Evolutionary conservation across 2,329 filamentous ascomycete species (phyloP), one percentile per base, ranked within the genome.

Genomic region (Juglanconis juglandina): DNA sequence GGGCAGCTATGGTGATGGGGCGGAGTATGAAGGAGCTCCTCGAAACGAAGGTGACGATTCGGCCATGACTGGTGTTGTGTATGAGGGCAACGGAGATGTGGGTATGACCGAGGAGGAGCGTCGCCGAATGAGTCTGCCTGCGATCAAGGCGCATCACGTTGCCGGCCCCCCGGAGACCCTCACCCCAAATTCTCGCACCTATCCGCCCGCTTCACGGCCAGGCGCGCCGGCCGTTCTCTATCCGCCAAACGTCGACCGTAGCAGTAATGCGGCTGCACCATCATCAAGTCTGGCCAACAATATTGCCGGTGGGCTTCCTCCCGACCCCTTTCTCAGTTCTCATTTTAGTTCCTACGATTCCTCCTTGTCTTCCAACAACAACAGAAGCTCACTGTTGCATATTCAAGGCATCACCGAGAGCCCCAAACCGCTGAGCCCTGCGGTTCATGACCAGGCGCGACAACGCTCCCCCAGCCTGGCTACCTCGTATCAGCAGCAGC

Each of bases 341-440:
- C 24, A 33, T 46, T 34, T 54, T 9, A 33, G 17, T 44, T 34
- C 50, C 41, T 24, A 30, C 10, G 30, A 33, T 46, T 79, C 80
- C 3, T 81, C 80, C 13, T 67, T 80, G 55, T 77, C 81, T 7
- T 70, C 81, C 34, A 75, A 75, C 10, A 32, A n/a, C 24, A 74
- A 76, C 47, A 76, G 76, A 50, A 79, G 77, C 61, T 77, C 78
- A 51, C 83, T 82, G 17, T 82, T 92, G 65, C 96, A 91, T 70
- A 83, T 86, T 8, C 87, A 92, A 57, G 83, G 78, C 61, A 90
- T 96, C 78, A 95, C 90, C 3, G 92, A 96, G 73, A 96, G 91
- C 66, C 92, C 92, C 0, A 96, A 93, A 70, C 89, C 92, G 4
- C 79, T 96, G 46, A 92, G 88, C 62, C 89, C 89, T n/a, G 68